phyloP scores from a whole-genome alignment of 2,329 filamentous ascomycete genomes.

The Elsinoe batatas region DNA sequence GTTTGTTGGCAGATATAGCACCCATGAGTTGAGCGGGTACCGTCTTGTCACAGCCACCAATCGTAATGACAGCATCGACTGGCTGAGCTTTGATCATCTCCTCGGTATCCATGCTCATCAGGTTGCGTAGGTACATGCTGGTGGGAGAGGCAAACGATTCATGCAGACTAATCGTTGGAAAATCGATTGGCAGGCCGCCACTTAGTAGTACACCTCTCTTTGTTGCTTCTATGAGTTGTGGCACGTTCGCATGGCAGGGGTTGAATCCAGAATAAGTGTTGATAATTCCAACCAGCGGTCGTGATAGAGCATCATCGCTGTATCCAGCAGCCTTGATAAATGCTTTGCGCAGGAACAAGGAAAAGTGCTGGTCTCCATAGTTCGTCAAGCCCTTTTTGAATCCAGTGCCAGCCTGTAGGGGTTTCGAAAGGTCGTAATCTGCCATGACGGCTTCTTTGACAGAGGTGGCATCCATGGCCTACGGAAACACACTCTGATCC shows the following conservation, averaged over 20 bases:
- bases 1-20: slow-evolving; percentile 63
- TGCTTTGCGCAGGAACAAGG: slow-evolving; percentile 62
- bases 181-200: slow-evolving; percentile 60
- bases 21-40: slow-evolving; percentile 67
- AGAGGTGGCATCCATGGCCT: background rate
- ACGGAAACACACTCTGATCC: background rate
- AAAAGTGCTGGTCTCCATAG: slow-evolving; percentile 67
- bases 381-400: slow-evolving; percentile 55
- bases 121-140: slow-evolving; percentile 63
- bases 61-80: slow-evolving; percentile 56
- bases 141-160: slow-evolving; percentile 61
- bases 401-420: slow-evolving; percentile 43
- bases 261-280: slow-evolving; percentile 67
- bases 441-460: background rate
- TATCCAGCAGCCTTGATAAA: slow-evolving; percentile 71
- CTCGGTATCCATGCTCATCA: slow-evolving; percentile 74
- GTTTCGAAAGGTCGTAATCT: slow-evolving; percentile 51
- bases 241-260: slow-evolving; percentile 62
- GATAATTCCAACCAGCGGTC: slow-evolving; percentile 64
- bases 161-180: slow-evolving; percentile 63
- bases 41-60: slow-evolving; percentile 67
- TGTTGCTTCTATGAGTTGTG: slow-evolving; percentile 60
- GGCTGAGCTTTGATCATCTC: slow-evolving; percentile 68
- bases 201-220: slow-evolving; percentile 58
- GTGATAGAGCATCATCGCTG: slow-evolving; percentile 58